Evolutionary conservation across 2,329 filamentous ascomycete genomes (phyloP).

Genomic region (Aureobasidium sp.): DNA sequence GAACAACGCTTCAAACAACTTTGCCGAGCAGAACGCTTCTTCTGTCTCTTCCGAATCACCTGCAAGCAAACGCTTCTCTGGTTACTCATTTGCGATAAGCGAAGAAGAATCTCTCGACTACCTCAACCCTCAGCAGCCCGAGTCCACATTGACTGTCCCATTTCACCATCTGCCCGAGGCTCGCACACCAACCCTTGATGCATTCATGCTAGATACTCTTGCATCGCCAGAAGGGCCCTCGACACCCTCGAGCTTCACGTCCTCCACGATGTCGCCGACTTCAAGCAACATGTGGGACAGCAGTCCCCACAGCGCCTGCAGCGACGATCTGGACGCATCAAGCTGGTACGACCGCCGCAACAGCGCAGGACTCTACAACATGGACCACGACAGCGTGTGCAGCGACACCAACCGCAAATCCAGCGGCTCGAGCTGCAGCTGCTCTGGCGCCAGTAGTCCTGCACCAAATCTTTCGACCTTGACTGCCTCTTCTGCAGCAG

Average conservation of each 20-base stretch:
- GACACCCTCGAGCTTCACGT: not conserved
- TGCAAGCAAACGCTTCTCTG: not conserved
- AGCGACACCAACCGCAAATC: not conserved
- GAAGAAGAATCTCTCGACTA: constrained; percentile 11
- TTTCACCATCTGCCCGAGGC: constrained; percentile 2
- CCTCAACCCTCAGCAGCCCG: not conserved
- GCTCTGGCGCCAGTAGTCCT: not conserved
- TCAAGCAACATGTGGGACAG: constrained; percentile 1
- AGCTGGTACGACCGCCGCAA: constrained; percentile 3
- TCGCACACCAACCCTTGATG: constrained; percentile 16
- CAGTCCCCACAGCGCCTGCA: not conserved
- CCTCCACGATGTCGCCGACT: not conserved
- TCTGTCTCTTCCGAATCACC: not conserved
- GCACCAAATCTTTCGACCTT: not conserved
- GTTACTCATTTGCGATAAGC: not conserved
- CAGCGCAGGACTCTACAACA: constrained; percentile 6
- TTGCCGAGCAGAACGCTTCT: not conserved
- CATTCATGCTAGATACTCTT: constrained; percentile 8
- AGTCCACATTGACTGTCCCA: not conserved
- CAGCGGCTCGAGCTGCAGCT: not conserved
- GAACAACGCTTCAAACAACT: not conserved
- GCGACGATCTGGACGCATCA: not conserved
- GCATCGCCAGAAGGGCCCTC: not conserved
- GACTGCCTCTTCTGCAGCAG: not conserved
- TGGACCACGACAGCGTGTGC: constrained; percentile 16